Conservation (phyloP, 2,329 filamentous ascomycete species). For the Talaromyces sp. region DNA sequence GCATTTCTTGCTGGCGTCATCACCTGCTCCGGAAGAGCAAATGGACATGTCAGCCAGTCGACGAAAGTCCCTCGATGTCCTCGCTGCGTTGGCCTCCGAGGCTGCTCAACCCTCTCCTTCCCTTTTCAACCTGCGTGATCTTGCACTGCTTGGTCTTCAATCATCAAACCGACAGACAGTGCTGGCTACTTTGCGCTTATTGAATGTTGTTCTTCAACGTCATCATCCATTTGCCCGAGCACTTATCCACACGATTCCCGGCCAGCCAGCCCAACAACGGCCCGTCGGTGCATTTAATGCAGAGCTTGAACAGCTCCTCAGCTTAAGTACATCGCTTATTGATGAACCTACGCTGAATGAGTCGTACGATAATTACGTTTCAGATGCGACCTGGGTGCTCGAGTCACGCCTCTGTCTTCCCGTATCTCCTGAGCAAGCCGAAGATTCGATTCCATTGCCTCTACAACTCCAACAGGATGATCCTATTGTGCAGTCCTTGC, state of each 20-base stretch:
- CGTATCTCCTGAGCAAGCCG: constrained; percentile 30
- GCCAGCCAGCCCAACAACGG: constrained; percentile 32
- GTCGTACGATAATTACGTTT: constrained; percentile 49
- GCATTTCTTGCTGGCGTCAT: constrained; percentile 84
- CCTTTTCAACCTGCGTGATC: constrained; percentile 89
- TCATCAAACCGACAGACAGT: constrained; percentile 88
- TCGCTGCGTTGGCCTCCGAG: constrained; percentile 75
- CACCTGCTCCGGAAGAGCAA: constrained; percentile 60
- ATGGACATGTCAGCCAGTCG: constrained; percentile 64
- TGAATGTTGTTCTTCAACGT: constrained; percentile 81
- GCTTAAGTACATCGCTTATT: constrained; percentile 41
- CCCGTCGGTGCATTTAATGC: constrained; percentile 44
- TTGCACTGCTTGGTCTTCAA: constrained; percentile 80
- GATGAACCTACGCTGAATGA: constrained; percentile 42
- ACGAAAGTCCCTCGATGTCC: constrained; percentile 84
- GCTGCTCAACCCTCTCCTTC: constrained; percentile 78
- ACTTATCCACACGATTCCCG: constrained; percentile 63
- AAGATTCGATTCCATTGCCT: constrained; percentile 62
- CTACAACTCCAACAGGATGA: constrained; percentile 68
- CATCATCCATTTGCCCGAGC: constrained; percentile 81
- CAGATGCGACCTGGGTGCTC: constrained; percentile 56
- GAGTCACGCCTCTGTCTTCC: constrained; percentile 41
- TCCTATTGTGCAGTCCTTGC: constrained; percentile 55
- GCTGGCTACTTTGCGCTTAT: constrained; percentile 81
- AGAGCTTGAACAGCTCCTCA: constrained; percentile 43